Percentiles rank a stretch among this genome's conserved stretches.
phyloP scores from a whole-genome alignment of 179 eudicot genomes.

The Pouteria campechiana region DNA sequence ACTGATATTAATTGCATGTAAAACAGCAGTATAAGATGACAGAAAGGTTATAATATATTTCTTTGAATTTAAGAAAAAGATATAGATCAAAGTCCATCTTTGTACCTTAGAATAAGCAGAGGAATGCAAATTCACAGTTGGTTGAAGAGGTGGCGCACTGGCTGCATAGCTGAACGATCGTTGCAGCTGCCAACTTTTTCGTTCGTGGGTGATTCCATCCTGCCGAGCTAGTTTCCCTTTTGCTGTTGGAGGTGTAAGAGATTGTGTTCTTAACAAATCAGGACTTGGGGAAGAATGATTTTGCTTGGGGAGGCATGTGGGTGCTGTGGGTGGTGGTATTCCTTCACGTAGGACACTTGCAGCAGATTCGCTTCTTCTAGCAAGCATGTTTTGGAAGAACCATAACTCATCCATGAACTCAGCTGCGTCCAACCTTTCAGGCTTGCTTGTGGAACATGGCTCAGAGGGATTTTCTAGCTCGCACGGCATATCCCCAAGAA shows the following conservation, averaged over 20 bases:
- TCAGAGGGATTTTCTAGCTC: too few species aligned
- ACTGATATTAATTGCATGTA: too few species aligned
- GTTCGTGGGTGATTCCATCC: neutral
- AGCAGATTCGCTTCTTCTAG: too few species aligned
- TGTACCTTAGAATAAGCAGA: neutral
- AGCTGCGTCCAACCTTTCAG: slow-evolving; percentile 15
- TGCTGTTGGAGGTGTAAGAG: slow-evolving; percentile 1
- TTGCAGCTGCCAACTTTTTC: neutral
- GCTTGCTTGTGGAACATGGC: neutral
- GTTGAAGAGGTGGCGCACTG: slow-evolving; percentile 37
- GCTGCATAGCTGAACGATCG: neutral
- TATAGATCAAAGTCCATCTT: slow-evolving; percentile 1
- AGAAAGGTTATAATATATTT: too few species aligned
- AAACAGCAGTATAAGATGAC: too few species aligned
- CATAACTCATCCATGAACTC: slow-evolving; percentile 42
- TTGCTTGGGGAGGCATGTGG: slow-evolving; percentile 37
- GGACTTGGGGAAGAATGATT: slow-evolving; percentile 10
- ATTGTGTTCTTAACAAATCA: slow-evolving; percentile 4
- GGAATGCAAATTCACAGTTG: slow-evolving; percentile 28
- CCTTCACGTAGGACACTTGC: too few species aligned
- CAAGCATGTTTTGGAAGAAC: slow-evolving; percentile 48
- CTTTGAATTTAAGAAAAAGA: too few species aligned
- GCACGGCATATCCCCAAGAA: too few species aligned
- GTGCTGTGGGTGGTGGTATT: too few species aligned
- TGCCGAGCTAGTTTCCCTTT: neutral